phyloP scores from a whole-genome alignment of 2,329 filamentous ascomycete species.

The Lachnellula willkommii region DNA sequence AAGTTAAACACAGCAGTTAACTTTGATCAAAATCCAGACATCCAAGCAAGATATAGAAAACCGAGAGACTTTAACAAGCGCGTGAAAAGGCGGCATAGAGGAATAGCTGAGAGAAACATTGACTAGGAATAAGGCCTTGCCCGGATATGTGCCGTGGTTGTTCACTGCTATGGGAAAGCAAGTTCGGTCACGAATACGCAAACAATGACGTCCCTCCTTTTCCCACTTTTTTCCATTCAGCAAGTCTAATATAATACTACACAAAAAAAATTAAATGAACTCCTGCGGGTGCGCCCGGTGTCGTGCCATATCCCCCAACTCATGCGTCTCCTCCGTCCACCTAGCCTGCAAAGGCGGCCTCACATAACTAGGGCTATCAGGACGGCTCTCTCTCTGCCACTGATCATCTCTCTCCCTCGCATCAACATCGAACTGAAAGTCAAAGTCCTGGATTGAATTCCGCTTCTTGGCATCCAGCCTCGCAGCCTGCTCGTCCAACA shows the following conservation, averaged over 20 bases:
- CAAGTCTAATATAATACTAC: neutral
- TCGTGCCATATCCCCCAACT: neutral
- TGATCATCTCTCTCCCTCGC: neutral
- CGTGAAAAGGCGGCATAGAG: too few relatives aligned
- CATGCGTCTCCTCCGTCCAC: neutral
- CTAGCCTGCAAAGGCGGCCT: neutral
- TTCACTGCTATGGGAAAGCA: too few relatives aligned
- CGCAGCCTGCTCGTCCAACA: conserved; percentile 33
- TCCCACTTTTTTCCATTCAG: too few relatives aligned
- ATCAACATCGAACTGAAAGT: neutral
- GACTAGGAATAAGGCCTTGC: too few relatives aligned
- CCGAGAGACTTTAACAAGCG: too few relatives aligned
- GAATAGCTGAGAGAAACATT: too few relatives aligned
- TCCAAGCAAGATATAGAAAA: too few relatives aligned
- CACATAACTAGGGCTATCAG: neutral
- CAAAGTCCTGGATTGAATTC: neutral
- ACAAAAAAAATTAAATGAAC: neutral
- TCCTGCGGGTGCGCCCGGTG: neutral
- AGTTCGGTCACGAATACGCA: too few relatives aligned
- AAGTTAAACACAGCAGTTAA: too few relatives aligned
- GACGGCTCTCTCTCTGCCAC: neutral
- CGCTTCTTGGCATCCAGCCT: conserved; percentile 3
- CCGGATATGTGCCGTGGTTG: too few relatives aligned
- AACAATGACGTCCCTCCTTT: too few relatives aligned
- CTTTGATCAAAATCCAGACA: too few relatives aligned